Evolutionary conservation across 345 rosid species (phyloP), one percentile per base, ranked within the genome.

Genomic region (Streptanthus diversifolius): DNA sequence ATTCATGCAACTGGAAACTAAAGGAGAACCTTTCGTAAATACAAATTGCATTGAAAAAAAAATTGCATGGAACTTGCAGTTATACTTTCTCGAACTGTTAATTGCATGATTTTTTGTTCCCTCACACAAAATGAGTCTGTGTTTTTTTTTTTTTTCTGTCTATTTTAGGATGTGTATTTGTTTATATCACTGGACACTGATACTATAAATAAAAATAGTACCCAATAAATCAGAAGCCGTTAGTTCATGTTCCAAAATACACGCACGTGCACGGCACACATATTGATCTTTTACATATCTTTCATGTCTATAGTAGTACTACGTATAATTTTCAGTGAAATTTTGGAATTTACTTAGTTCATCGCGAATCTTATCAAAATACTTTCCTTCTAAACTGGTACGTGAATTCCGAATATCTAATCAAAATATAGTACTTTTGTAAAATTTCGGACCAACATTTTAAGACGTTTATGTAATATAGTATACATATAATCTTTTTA

Each of bases 201-300:
- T 9, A 55, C 33, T 65, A 25, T 18, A 45, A n/a, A n/a, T n/a
- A n/a, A n/a, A n/a, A n/a, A 19, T 13, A 49, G 7, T 19, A 65
- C 72, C 72, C 4, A 14, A 52, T 43, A 13, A 36, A 33, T 63
- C 74, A 75, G 79, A 75, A 62, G 79, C 75, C 79, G 79, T 75
- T 75, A 75, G 70, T 62, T 75, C 51, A 4, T 75, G 74, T 62
- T 75, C 62, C 79, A 62, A n/a, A n/a, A 21, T 61, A 69, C 15
- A 52, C 44, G 58, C 74, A 62, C 65, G 74, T 75, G 74, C 75
- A 62, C 2, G 47, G 22, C 70, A 75, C 41, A 52, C 36, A 73
- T 44, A 43, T 54, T 32, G 56, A 72, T 52, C 33, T 19, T 51
- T 7, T 35, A 18, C 57, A 55, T 35, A 55, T 64, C 35, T 17